A percentile compares a stretch with the other conserved stretches of the same genome.
These are phyloP conservation scores for Schwanniomyces occidentalis DNA, from an alignment of 805 yeast genomes.

Conservation along the genomic window DNA sequence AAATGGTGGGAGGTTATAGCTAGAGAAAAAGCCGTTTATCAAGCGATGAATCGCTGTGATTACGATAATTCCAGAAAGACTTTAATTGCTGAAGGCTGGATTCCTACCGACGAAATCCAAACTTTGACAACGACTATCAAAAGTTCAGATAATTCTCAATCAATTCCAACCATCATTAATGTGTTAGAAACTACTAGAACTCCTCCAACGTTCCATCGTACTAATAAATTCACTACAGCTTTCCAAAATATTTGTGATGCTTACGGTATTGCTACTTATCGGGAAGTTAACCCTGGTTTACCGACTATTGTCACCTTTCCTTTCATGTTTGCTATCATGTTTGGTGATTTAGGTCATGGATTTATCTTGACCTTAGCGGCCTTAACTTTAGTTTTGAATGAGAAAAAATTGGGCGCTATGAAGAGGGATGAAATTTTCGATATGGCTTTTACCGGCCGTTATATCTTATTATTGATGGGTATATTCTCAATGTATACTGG, in stretches of 20 bases:
- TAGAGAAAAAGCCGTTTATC: conserved; percentile 82
- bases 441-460: conserved; percentile 94
- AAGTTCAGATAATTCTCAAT: conserved; percentile 55
- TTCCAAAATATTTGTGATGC: conserved; percentile 95
- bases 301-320: conserved; percentile 96
- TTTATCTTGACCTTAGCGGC: conserved; percentile 78
- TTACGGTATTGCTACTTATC: conserved; percentile 89
- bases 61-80: conserved; percentile 84
- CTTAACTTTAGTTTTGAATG: conserved; percentile 67
- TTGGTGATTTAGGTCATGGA: conserved; percentile 98
- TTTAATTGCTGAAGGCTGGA: conserved; percentile 95
- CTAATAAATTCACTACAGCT: conserved; percentile 92
- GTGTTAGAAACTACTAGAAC: conserved; percentile 73
- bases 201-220: conserved; percentile 93
- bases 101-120: conserved; percentile 75
- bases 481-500: conserved; percentile 95
- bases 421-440: conserved; percentile 91
- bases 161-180: conserved; percentile 50
- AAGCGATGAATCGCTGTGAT: conserved; percentile 75
- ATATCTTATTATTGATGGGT: conserved; percentile 91
- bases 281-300: conserved; percentile 94
- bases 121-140: conserved; percentile 66
- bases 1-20: conserved; percentile 63
- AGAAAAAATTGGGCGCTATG: conserved; percentile 63
- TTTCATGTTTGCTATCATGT: conserved; percentile 98